Evolutionary conservation across 805 yeast species (phyloP), one percentile per base, ranked within the genome.

Genomic region (Huiozyma naganishii): DNA sequence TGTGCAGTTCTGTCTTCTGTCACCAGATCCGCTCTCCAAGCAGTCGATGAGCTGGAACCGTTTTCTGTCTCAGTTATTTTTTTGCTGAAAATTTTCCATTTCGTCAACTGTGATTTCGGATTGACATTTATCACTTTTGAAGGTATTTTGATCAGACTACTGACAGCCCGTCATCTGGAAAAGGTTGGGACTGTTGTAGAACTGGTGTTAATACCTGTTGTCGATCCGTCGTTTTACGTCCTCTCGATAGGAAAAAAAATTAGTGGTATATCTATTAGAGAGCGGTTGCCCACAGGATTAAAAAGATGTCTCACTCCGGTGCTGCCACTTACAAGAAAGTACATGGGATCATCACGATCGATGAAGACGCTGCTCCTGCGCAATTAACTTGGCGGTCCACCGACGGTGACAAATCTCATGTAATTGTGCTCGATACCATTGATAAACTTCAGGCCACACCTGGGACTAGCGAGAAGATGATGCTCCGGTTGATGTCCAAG

Each of bases 361-460:
- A 67, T 30, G 84, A 79, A 54, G 82, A 77, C 45, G 66, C 67
- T 3, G 57, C 69, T 1, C 84, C 84, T 0, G 75, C 83, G 0
- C 66, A 67, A 37, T 59, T 79, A 33, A 61, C 64, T 17, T 79
- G 85, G 85, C 68, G 69, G 61, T 58, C 66, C 4, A 59, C 66
- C 42, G 76, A 79, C 40, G 77, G 80, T 5, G 80, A 76, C 50
- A 63, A 66, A 13, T 54, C 66, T 4, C 68, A 71, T 10, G 47
- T 54, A 27, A 67, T 76, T 8, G 58, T 58, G 1, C 58, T 77
- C 36, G 69, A 69, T 36, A 60, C 68, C 1, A 69, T 76, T 17
- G 65, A 66, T 4, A 66, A 72, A 47, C 60, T 85, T 13, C 83
- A 82, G 56, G 89, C 86, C 1, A 76, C 92, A 0, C 80, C 85